phyloP scores from a whole-genome alignment of 345 rosid genomes.

The Eucalyptus virginea region DNA sequence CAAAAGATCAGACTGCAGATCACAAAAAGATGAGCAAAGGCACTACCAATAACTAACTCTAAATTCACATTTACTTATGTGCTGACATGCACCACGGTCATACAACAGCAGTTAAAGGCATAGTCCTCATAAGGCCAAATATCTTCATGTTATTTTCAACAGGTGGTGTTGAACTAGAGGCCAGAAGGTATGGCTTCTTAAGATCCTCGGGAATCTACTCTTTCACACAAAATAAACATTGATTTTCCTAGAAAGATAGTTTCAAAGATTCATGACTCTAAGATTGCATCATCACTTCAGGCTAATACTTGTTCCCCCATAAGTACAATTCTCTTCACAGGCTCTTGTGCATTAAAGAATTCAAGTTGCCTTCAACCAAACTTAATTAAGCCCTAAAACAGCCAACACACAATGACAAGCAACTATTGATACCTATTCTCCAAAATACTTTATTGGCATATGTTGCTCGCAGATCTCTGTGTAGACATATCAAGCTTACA shows the following conservation, averaged over 20 bases:
- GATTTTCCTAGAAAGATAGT: background rate
- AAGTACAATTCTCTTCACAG: background rate
- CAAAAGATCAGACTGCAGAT: slow-evolving; percentile 86
- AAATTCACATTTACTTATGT: background rate
- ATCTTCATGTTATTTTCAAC: background rate
- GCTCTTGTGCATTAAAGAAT: background rate
- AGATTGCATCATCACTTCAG: background rate
- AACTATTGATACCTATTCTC: background rate
- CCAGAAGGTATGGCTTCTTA: background rate
- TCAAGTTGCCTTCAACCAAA: background rate
- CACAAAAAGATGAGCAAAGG: background rate
- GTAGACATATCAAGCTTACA: background rate
- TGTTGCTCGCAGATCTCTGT: background rate
- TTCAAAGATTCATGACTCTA: background rate
- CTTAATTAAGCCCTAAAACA: background rate
- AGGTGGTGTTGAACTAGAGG: background rate
- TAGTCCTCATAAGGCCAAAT: background rate
- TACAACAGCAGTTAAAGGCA: background rate
- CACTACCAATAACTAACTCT: background rate
- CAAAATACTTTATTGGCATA: background rate
- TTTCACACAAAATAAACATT: background rate
- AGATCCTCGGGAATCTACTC: background rate
- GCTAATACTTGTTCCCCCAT: background rate
- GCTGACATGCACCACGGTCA: background rate
- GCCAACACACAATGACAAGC: background rate